Conservation (phyloP, 805 yeast genomes). For the Saccharomycopsis vini region DNA sequence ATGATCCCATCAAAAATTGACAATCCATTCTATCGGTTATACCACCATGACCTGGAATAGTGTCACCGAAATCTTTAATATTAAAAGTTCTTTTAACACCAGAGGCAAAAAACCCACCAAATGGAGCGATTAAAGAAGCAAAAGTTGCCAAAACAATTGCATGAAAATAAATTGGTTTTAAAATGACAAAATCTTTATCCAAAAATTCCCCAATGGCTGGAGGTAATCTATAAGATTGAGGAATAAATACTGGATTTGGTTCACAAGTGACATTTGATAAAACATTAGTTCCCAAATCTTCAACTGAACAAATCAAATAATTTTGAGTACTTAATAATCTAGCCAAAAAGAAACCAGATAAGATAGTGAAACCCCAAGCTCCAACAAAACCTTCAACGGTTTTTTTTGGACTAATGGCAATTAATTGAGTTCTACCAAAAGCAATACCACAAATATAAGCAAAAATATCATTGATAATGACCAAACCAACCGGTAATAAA, state of each 20-base stretch:
- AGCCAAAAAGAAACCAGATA: slow-evolving; percentile 61
- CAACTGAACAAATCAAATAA: slow-evolving; percentile 85
- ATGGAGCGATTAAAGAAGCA: slow-evolving; percentile 95
- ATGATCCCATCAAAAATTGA: slow-evolving; percentile 96
- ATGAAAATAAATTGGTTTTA: slow-evolving; percentile 88
- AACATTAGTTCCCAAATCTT: slow-evolving; percentile 49
- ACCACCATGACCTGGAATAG: slow-evolving; percentile 99
- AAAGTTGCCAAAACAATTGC: slow-evolving; percentile 80
- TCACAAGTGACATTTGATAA: slow-evolving; percentile 64
- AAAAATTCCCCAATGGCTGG: slow-evolving; percentile 45
- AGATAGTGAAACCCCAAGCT: slow-evolving; percentile 90
- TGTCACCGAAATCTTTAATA: slow-evolving; percentile 95
- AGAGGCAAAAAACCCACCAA: slow-evolving; percentile 96
- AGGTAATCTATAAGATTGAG: slow-evolving; percentile 73
- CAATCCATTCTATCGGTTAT: slow-evolving; percentile 96
- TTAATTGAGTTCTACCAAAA: slow-evolving; percentile 86
- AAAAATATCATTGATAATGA: slow-evolving; percentile 88
- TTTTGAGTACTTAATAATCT: slow-evolving; percentile 53
- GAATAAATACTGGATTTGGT: slow-evolving; percentile 81
- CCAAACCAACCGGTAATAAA: slow-evolving; percentile 82
- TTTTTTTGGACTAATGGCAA: slow-evolving; percentile 91
- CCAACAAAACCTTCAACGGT: slow-evolving; percentile 97
- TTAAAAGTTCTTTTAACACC: slow-evolving; percentile 96
- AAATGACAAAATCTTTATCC: slow-evolving; percentile 40
- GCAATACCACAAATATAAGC: slow-evolving; percentile 97